phyloP scores from a whole-genome alignment of 495 filamentous ascomycete species.

The Aspergillus biplanus region DNA sequence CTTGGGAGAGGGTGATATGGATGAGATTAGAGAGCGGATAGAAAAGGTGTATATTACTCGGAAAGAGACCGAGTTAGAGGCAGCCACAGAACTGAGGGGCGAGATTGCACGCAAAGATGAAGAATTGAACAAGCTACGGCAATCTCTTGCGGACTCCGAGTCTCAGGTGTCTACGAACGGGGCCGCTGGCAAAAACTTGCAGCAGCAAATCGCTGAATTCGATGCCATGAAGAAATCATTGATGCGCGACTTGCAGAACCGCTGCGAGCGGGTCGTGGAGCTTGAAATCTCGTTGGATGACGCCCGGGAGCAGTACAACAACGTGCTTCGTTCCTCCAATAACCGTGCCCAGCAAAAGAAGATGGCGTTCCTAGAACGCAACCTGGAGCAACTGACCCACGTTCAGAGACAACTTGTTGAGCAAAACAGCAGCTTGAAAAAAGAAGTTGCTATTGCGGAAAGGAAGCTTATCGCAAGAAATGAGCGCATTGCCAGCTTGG shows the following conservation, averaged over 20 bases:
- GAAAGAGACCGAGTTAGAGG: conserved; percentile 69
- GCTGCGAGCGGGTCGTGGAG: conserved; percentile 96
- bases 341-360: conserved; percentile 99
- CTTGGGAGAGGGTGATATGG: conserved; percentile 74
- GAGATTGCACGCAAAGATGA: conserved; percentile 72
- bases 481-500: conserved; percentile 91
- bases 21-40: conserved; percentile 78
- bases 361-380: conserved; percentile 98
- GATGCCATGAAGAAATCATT: conserved; percentile 99
- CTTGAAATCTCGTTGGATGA: conserved; percentile 96
- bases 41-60: conserved; percentile 74
- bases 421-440: conserved; percentile 94
- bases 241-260: conserved; percentile 97
- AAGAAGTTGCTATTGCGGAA: conserved; percentile 98
- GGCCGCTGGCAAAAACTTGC: conserved; percentile 87
- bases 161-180: conserved; percentile 65
- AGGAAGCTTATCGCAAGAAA: conserved; percentile 94
- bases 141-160: conserved; percentile 74
- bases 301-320: conserved; percentile 98
- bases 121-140: conserved; percentile 76
- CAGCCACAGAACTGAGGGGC: conserved; percentile 70
- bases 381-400: conserved; percentile 94
- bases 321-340: conserved; percentile 91
- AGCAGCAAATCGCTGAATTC: conserved; percentile 97
- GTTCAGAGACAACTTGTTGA: conserved; percentile 97